Evolutionary conservation across 345 rosid genomes (phyloP).

Genomic region (Raphanus sativus): DNA sequence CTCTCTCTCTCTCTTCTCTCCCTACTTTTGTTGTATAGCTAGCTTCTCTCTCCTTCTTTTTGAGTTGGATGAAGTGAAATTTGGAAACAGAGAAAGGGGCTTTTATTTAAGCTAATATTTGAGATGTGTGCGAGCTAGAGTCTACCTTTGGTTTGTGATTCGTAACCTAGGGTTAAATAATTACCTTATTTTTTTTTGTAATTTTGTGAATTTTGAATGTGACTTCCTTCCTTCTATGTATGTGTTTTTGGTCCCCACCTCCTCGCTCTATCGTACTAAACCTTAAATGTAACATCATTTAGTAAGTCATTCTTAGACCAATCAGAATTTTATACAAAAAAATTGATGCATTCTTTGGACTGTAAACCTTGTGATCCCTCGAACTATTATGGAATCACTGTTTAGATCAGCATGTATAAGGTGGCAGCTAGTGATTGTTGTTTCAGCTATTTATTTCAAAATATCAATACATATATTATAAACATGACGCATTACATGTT

Average conservation of each 20-base stretch:
- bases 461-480: not conserved
- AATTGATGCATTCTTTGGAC: not conserved
- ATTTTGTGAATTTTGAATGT: slow-evolving; percentile 40
- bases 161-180: slow-evolving; percentile 24
- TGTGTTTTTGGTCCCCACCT: slow-evolving; percentile 65
- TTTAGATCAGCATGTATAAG: not conserved
- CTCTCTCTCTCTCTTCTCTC: slow-evolving; percentile 31
- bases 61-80: slow-evolving; percentile 27
- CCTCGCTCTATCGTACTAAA: slow-evolving; percentile 23
- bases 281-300: slow-evolving; percentile 5
- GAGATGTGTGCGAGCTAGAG: slow-evolving; percentile 12
- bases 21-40: slow-evolving; percentile 18
- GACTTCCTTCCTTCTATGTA: slow-evolving; percentile 35
- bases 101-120: slow-evolving; percentile 8
- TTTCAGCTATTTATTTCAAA: not conserved
- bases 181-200: slow-evolving; percentile 36
- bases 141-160: slow-evolving; percentile 28
- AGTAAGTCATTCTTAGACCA: not conserved
- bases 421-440: not conserved
- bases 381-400: not conserved
- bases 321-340: not conserved
- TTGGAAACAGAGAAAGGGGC: slow-evolving; percentile 25
- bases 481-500: not conserved
- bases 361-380: not conserved
- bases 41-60: slow-evolving; percentile 25